phyloP scores from a whole-genome alignment of 208 protist genomes.

The Acanthamoeba healyi region DNA sequence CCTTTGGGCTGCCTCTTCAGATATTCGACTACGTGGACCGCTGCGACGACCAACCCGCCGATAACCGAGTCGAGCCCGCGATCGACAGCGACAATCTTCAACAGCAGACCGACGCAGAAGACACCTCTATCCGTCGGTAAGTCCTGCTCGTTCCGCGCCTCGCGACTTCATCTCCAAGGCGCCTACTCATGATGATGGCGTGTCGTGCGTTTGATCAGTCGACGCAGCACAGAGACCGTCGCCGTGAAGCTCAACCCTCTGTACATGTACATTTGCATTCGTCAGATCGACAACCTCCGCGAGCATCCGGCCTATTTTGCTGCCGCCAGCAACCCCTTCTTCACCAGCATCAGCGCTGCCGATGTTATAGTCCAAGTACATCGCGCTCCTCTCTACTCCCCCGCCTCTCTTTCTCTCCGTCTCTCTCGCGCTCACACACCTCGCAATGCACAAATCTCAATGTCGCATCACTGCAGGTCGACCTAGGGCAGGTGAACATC shows the following conservation, averaged over 20 bases:
- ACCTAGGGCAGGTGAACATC: constrained; percentile 22
- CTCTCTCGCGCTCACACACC: not conserved
- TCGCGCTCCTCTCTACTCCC: not conserved
- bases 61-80: too few relatives aligned
- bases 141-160: too few relatives aligned
- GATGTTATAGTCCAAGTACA: constrained; percentile 7
- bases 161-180: not conserved
- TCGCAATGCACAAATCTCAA: too few relatives aligned
- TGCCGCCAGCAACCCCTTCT: constrained; percentile 58
- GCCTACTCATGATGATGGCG: not conserved
- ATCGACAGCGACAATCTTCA: not conserved
- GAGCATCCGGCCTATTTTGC: constrained; percentile 54
- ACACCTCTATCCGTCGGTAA: not conserved
- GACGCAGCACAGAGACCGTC: not conserved
- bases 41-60: not conserved
- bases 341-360: constrained; percentile 33
- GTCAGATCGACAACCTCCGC: constrained; percentile 5
- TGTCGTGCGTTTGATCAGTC: not conserved
- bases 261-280: constrained; percentile 64
- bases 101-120: not conserved
- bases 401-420: too few relatives aligned
- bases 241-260: constrained; percentile 40
- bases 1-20: constrained; percentile 43
- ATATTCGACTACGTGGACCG: constrained; percentile 48
- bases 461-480: not conserved